A percentile compares a stretch with the other conserved stretches of the same genome.
Conservation (phyloP, 805 yeast genomes). For the Metschnikowia peoriensis region DNA sequence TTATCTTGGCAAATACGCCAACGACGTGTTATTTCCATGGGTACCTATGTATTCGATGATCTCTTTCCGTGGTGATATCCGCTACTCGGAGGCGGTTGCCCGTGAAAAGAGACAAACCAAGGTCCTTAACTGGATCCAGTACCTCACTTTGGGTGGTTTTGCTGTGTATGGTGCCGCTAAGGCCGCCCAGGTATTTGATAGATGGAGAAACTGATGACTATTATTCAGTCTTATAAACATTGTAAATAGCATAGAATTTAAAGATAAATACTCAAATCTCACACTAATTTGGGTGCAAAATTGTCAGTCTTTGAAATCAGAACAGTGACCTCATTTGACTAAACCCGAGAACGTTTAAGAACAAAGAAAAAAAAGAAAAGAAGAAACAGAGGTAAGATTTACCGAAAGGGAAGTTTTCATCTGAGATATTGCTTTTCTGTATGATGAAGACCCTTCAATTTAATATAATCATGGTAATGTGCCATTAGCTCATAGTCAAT, state of each 20-base stretch:
- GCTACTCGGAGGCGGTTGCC: constrained; percentile 66
- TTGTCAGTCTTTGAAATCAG: too few species aligned
- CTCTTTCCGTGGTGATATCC: constrained; percentile 79
- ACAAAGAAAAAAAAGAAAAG: too few species aligned
- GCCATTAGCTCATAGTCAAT: not conserved
- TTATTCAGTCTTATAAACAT: not conserved
- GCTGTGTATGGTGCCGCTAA: constrained; percentile 13
- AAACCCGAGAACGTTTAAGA: too few species aligned
- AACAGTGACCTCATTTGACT: too few species aligned
- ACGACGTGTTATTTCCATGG: constrained; percentile 54
- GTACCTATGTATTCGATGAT: constrained; percentile 91
- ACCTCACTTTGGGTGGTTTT: constrained; percentile 15
- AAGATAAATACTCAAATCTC: not conserved
- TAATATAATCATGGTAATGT: not conserved
- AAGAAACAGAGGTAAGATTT: too few species aligned
- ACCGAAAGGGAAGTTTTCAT: too few species aligned
- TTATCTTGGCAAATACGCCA: constrained; percentile 54
- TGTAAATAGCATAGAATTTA: not conserved
- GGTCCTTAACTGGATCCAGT: constrained; percentile 40
- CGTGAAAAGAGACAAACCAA: constrained; percentile 53
- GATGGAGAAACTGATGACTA: not conserved
- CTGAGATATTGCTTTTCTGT: too few species aligned
- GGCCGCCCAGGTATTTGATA: constrained; percentile 12
- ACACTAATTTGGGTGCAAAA: too few species aligned
- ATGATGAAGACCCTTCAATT: not conserved